phyloP scores from a whole-genome alignment of 768 basidiomycete species.

The Nidularia pulvinata region DNA sequence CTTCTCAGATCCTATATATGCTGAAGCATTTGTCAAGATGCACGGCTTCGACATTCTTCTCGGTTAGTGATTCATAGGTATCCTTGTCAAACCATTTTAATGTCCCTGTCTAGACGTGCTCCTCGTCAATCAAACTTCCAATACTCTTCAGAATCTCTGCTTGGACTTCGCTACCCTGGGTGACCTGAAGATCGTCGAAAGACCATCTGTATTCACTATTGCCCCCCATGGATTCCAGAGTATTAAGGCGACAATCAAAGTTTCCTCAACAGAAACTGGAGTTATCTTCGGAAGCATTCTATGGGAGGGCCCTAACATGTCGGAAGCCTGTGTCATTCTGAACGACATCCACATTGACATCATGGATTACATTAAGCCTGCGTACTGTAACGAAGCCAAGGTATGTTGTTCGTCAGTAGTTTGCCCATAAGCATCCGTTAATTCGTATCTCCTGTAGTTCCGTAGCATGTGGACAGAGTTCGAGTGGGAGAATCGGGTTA shows the following conservation, averaged over 20 bases:
- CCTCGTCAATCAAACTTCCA: conserved; percentile 92
- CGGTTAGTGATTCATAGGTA: conserved; percentile 35
- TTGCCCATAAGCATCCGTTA: background rate
- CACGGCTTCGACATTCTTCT: conserved; percentile 97
- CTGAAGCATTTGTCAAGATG: conserved; percentile 97
- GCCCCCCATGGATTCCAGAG: conserved; percentile 98
- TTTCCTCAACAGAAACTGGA: conserved; percentile 97
- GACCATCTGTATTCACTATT: conserved; percentile 92
- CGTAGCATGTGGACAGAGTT: conserved; percentile 99
- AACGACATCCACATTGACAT: conserved; percentile 99
- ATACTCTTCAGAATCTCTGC: conserved; percentile 95
- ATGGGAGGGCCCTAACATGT: conserved; percentile 89
- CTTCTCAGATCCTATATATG: conserved; percentile 99
- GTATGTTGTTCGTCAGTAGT: conserved; percentile 40
- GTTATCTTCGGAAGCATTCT: conserved; percentile 98
- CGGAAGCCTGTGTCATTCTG: conserved; percentile 90
- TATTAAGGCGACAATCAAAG: conserved; percentile 98
- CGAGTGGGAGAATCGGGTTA: conserved; percentile 99
- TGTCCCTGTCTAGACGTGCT: conserved; percentile 68
- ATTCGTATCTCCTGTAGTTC: conserved; percentile 57
- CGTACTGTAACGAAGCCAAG: conserved; percentile 94
- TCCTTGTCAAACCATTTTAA: background rate
- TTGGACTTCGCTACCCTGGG: conserved; percentile 97
- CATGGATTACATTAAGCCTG: conserved; percentile 98
- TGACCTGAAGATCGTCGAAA: conserved; percentile 95